Conservation (phyloP, 805 yeast genomes). For the Wickerhamiella alocasiicola region DNA sequence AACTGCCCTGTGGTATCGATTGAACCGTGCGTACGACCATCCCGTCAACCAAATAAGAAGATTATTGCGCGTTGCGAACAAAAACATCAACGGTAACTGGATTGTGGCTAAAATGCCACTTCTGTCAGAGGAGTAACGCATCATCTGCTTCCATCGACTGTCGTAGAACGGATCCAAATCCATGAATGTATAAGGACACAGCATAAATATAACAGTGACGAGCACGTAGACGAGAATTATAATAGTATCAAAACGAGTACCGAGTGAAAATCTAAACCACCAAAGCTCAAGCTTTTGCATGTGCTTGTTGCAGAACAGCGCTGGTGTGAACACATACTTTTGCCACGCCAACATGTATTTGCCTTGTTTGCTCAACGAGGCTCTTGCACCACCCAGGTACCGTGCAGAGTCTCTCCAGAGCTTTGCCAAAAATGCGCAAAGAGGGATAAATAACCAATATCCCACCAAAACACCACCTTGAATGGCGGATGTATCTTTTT, state of each 20-base stretch:
- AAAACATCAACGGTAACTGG: slow-evolving; percentile 38
- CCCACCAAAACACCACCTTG: slow-evolving; percentile 24
- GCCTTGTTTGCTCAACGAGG: neutral
- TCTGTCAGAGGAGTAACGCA: slow-evolving; percentile 40
- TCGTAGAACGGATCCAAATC: slow-evolving; percentile 29
- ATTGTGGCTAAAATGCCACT: slow-evolving; percentile 39
- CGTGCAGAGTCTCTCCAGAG: slow-evolving; percentile 14
- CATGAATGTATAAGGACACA: slow-evolving; percentile 24
- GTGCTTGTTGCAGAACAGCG: slow-evolving; percentile 25
- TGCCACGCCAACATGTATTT: slow-evolving; percentile 12
- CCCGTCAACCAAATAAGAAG: slow-evolving; percentile 47
- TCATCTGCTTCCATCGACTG: slow-evolving; percentile 27
- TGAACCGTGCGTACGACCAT: slow-evolving; percentile 43
- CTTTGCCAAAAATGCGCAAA: slow-evolving; percentile 11
- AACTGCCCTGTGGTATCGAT: slow-evolving; percentile 46
- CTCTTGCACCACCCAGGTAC: slow-evolving; percentile 13
- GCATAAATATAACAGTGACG: slow-evolving; percentile 25
- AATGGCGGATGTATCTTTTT: slow-evolving; percentile 25
- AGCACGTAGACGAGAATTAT: slow-evolving; percentile 32
- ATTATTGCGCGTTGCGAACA: slow-evolving; percentile 55
- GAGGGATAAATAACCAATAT: slow-evolving; percentile 24
- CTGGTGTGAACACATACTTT: slow-evolving; percentile 28
- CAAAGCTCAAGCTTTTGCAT: slow-evolving; percentile 21
- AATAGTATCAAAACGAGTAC: slow-evolving; percentile 41
- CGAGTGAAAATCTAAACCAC: slow-evolving; percentile 28